A percentile compares a stretch with the other conserved stretches of the same genome.
These are phyloP conservation scores for Trichoderma simmonsii DNA, from an alignment of 2,329 filamentous ascomycete genomes.

Conservation along the genomic window DNA sequence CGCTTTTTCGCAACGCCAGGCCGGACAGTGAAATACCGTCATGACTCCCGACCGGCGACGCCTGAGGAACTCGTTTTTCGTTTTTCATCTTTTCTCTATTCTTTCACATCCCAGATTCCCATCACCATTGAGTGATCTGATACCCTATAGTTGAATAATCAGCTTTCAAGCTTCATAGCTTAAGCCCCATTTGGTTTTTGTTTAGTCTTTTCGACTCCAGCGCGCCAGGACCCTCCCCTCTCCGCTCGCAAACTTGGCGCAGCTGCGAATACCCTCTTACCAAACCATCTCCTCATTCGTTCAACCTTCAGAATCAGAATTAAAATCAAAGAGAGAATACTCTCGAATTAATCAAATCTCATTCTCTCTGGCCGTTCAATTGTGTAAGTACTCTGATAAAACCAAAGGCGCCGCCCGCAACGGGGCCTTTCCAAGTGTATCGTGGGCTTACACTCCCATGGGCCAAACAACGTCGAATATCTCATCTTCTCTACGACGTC, in stretches of 20 bases:
- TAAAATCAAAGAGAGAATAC: background rate
- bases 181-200: background rate
- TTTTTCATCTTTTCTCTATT: conserved; percentile 5
- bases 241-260: conserved; percentile 16
- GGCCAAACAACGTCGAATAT: background rate
- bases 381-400: conserved; percentile 14
- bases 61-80: conserved; percentile 32
- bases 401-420: background rate
- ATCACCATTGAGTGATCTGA: background rate
- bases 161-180: background rate
- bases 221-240: conserved; percentile 6
- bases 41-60: conserved; percentile 32
- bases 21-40: conserved; percentile 36
- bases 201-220: conserved; percentile 9
- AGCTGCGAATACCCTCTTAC: conserved; percentile 12
- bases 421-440: background rate
- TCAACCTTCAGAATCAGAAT: background rate
- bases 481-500: background rate
- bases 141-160: background rate
- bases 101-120: background rate
- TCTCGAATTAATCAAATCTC: background rate
- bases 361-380: background rate
- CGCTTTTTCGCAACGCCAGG: conserved; percentile 1
- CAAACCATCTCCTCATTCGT: background rate
- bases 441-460: conserved; percentile 20